These are phyloP conservation scores for Ophiosphaerella korrae DNA, from an alignment of 2,329 filamentous ascomycete species.

Conservation along the genomic window DNA sequence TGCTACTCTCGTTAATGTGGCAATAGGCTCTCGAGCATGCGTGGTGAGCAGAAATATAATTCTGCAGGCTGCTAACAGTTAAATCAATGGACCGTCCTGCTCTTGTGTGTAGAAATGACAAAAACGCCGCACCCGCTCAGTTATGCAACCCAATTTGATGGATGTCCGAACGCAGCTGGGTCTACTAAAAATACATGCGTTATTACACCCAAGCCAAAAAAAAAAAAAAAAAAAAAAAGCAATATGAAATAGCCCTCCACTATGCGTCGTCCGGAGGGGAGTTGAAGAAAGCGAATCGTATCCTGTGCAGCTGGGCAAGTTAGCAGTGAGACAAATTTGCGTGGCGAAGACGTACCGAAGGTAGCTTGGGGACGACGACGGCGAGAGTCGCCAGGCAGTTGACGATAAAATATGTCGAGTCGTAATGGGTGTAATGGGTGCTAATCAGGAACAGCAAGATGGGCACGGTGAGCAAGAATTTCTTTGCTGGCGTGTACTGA, in stretches of 20 bases:
- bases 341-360: conserved; percentile 71
- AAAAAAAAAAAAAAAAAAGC: no score
- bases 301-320: conserved; percentile 42
- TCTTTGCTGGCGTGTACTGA: conserved; percentile 98
- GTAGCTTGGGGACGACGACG: conserved; percentile 95
- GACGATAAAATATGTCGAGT: conserved; percentile 94
- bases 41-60: neutral
- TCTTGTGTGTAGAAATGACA: conserved; percentile 12
- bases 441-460: conserved; percentile 94
- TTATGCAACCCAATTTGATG: conserved; percentile 38
- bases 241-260: conserved; percentile 12
- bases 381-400: conserved; percentile 92
- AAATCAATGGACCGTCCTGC: conserved; percentile 19
- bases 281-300: conserved; percentile 48
- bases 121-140: conserved; percentile 37
- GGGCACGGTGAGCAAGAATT: conserved; percentile 92
- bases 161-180: conserved; percentile 24
- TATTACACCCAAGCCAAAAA: conserved; percentile 32
- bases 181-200: conserved; percentile 44
- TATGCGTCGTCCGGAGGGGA: conserved; percentile 45
- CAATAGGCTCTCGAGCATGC: neutral
- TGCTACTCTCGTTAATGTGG: no score
- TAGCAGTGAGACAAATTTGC: conserved; percentile 1
- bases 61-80: conserved; percentile 12
- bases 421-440: conserved; percentile 99